Evolutionary conservation across 441 rosid species (phyloP).

Genomic region (Gossypium trilobum): DNA sequence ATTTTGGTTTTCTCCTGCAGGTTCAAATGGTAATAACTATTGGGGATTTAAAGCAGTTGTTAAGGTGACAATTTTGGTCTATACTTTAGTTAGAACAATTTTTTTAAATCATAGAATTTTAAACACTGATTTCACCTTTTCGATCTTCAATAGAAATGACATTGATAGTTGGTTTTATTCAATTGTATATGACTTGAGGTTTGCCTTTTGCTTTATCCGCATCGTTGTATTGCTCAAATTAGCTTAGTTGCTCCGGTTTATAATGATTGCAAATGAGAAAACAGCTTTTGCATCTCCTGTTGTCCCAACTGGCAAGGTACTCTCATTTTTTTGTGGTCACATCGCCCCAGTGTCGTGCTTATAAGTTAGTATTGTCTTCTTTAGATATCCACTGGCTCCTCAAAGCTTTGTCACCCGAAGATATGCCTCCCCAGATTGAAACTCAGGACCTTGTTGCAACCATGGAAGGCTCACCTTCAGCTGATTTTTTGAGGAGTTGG

Average conservation of each 20-base stretch:
- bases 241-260: neutral
- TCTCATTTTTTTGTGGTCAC: too few species aligned
- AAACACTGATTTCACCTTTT: conserved; percentile 11
- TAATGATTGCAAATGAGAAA: neutral
- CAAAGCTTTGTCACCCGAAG: too few species aligned
- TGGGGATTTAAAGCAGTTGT: conserved; percentile 5
- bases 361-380: too few species aligned
- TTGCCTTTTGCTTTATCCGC: neutral
- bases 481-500: too few species aligned
- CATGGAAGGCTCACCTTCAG: too few species aligned
- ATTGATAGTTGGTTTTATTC: conserved; percentile 23
- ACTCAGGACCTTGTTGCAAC: too few species aligned
- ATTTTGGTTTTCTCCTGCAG: conserved; percentile 20
- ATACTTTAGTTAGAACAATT: conserved; percentile 20
- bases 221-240: conserved; percentile 7
- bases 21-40: conserved; percentile 15
- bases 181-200: conserved; percentile 26
- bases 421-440: too few species aligned
- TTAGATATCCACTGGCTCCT: too few species aligned
- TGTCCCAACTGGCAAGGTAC: too few species aligned
- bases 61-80: conserved; percentile 30
- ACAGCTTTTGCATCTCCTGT: neutral
- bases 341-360: too few species aligned
- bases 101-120: conserved; percentile 22
- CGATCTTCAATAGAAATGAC: conserved; percentile 12